phyloP scores from a whole-genome alignment of 495 filamentous ascomycete genomes.

The Pyrenula massariospora region DNA sequence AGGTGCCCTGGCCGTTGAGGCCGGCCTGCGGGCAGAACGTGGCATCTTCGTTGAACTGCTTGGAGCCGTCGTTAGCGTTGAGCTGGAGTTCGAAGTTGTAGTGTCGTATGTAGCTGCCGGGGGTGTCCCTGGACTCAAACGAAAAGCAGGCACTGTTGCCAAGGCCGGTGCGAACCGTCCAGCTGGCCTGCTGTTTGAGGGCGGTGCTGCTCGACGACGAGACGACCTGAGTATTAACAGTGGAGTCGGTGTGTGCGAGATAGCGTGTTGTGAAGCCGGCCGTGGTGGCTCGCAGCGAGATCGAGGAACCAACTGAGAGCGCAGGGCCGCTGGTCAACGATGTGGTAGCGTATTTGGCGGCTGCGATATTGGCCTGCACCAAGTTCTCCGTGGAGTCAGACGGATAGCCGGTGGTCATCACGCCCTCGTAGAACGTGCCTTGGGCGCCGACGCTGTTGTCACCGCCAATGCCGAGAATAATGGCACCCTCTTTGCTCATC shows the following conservation, averaged over 20 bases:
- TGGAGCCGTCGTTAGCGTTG: conserved; percentile 33
- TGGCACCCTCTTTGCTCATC: conserved; percentile 49
- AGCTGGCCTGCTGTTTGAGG: conserved; percentile 38
- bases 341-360: conserved; percentile 35
- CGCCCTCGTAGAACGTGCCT: conserved; percentile 52
- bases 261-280: conserved; percentile 35
- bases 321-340: conserved; percentile 35
- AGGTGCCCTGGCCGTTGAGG: conserved; percentile 32
- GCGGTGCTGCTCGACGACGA: conserved; percentile 33
- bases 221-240: conserved; percentile 39
- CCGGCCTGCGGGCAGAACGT: conserved; percentile 40
- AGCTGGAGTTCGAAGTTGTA: conserved; percentile 31
- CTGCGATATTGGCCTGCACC: conserved; percentile 47
- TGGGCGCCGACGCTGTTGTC: conserved; percentile 43
- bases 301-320: conserved; percentile 32
- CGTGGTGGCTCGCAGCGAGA: conserved; percentile 40
- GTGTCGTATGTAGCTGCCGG: conserved; percentile 44
- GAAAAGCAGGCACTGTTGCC: conserved; percentile 40
- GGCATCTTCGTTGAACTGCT: conserved; percentile 41
- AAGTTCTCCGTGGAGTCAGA: conserved; percentile 39
- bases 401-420: conserved; percentile 46
- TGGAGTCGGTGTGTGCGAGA: conserved; percentile 34
- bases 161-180: conserved; percentile 40
- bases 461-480: conserved; percentile 47
- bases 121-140: conserved; percentile 42